Percentiles rank a stretch among this genome's conserved stretches.
These are phyloP conservation scores for Colletotrichum sp. DNA, from an alignment of 2,329 filamentous ascomycete species.

Conservation along the genomic window DNA sequence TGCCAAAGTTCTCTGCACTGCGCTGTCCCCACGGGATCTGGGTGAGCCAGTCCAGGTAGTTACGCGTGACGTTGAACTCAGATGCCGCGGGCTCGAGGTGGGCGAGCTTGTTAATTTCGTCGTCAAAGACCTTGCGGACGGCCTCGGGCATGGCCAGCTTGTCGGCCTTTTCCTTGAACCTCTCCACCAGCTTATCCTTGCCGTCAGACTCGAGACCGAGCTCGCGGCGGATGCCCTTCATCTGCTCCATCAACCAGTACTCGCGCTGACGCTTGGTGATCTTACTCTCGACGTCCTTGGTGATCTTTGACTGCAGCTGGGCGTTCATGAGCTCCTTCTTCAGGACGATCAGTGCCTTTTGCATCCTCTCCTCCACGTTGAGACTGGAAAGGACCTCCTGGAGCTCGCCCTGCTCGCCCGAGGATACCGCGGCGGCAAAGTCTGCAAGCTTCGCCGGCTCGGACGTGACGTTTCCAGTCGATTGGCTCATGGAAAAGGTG, in stretches of 20 bases:
- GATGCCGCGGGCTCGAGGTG: conserved; percentile 95
- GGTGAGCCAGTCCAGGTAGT: conserved; percentile 98
- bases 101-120: conserved; percentile 95
- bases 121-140: conserved; percentile 97
- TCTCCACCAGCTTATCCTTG: conserved; percentile 97
- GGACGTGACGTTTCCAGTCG: conserved; percentile 90
- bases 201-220: conserved; percentile 96
- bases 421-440: conserved; percentile 96
- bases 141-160: conserved; percentile 97
- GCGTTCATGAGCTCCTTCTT: conserved; percentile 99
- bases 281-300: conserved; percentile 95
- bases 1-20: conserved; percentile 95
- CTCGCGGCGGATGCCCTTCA: conserved; percentile 97
- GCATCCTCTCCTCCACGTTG: conserved; percentile 90
- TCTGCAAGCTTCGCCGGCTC: conserved; percentile 96
- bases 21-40: conserved; percentile 97
- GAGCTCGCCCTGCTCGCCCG: conserved; percentile 87
- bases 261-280: conserved; percentile 97
- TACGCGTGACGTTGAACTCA: conserved; percentile 97
- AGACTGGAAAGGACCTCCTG: conserved; percentile 90
- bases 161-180: conserved; percentile 92
- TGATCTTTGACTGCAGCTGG: conserved; percentile 94
- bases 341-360: conserved; percentile 88
- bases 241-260: conserved; percentile 99
- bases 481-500: conserved; percentile 95